These are phyloP conservation scores for Stachybotrys elegans DNA, from an alignment of 2,329 filamentous ascomycete species.

Conservation along the genomic window DNA sequence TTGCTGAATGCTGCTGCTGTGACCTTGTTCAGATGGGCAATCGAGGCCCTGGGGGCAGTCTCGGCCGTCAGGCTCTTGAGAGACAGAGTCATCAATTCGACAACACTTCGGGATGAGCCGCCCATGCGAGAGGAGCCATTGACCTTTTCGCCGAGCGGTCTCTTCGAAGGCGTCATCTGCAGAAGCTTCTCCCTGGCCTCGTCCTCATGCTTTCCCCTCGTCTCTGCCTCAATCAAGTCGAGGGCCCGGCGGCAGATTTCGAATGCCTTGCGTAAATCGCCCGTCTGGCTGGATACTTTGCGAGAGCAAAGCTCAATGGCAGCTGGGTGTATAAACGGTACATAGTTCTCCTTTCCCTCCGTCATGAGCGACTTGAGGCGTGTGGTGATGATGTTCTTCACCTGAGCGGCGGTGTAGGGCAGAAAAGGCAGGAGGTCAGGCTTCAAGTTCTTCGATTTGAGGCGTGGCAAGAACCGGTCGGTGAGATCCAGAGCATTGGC, in stretches of 20 bases:
- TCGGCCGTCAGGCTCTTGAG: slow-evolving; percentile 62
- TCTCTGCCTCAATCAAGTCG: slow-evolving; percentile 84
- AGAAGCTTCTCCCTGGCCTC: slow-evolving; percentile 51
- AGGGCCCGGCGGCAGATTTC: slow-evolving; percentile 88
- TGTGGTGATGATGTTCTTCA: slow-evolving; percentile 79
- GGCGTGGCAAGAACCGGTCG: slow-evolving; percentile 85
- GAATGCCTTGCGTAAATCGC: slow-evolving; percentile 90
- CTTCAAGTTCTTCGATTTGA: slow-evolving; percentile 89
- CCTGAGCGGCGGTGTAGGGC: slow-evolving; percentile 83
- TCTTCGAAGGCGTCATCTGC: slow-evolving; percentile 65
- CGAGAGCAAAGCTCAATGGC: slow-evolving; percentile 92
- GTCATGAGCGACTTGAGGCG: slow-evolving; percentile 74
- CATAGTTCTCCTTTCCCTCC: slow-evolving; percentile 49
- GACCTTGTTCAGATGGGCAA: slow-evolving; percentile 86
- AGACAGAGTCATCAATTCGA: slow-evolving; percentile 47
- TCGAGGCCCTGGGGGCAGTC: slow-evolving; percentile 82
- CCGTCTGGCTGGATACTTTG: slow-evolving; percentile 91
- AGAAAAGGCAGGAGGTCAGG: slow-evolving; percentile 86
- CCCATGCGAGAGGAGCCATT: slow-evolving; percentile 51
- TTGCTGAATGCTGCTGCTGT: slow-evolving; percentile 88
- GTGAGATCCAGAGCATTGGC: slow-evolving; percentile 95
- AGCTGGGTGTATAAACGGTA: slow-evolving; percentile 89
- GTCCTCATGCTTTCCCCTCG: slow-evolving; percentile 66
- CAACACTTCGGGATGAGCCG: slow-evolving; percentile 33
- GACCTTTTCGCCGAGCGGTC: slow-evolving; percentile 72